Conservation (phyloP, 441 rosid species). For the Isatis lusitanica region DNA sequence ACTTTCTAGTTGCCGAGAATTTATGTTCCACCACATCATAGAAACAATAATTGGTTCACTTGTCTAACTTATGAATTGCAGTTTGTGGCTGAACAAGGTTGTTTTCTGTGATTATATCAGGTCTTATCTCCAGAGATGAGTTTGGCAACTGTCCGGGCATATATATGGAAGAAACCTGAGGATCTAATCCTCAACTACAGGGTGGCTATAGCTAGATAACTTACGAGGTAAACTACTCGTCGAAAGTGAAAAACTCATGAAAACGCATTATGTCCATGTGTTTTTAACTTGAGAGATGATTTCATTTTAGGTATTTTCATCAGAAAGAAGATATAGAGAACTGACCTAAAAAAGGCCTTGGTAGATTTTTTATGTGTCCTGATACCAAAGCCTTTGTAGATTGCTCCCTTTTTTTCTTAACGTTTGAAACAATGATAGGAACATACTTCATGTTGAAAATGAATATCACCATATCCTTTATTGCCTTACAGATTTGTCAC, state of each 20-base stretch:
- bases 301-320: slow-evolving; percentile 16
- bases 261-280: slow-evolving; percentile 28
- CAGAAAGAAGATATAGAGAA: slow-evolving; percentile 27
- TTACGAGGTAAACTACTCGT: slow-evolving; percentile 27
- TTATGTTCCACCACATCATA: background rate
- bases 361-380: slow-evolving; percentile 24
- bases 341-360: slow-evolving; percentile 11
- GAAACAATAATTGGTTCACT: background rate
- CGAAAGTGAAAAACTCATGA: slow-evolving; percentile 14
- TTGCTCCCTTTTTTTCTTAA: slow-evolving; percentile 1
- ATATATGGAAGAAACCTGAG: slow-evolving; percentile 97
- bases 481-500: slow-evolving; percentile 28
- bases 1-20: background rate
- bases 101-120: slow-evolving; percentile 43
- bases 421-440: slow-evolving; percentile 22
- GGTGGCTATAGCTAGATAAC: slow-evolving; percentile 72
- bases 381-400: slow-evolving; percentile 26
- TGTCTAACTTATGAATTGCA: background rate
- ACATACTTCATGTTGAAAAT: slow-evolving; percentile 21
- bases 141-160: slow-evolving; percentile 92
- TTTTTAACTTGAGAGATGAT: slow-evolving; percentile 23
- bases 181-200: slow-evolving; percentile 93
- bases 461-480: slow-evolving; percentile 31
- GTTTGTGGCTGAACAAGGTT: slow-evolving; percentile 18
- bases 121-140: slow-evolving; percentile 97